phyloP scores from a whole-genome alignment of 2,329 filamentous ascomycete species.

The Ilyonectria sp. region DNA sequence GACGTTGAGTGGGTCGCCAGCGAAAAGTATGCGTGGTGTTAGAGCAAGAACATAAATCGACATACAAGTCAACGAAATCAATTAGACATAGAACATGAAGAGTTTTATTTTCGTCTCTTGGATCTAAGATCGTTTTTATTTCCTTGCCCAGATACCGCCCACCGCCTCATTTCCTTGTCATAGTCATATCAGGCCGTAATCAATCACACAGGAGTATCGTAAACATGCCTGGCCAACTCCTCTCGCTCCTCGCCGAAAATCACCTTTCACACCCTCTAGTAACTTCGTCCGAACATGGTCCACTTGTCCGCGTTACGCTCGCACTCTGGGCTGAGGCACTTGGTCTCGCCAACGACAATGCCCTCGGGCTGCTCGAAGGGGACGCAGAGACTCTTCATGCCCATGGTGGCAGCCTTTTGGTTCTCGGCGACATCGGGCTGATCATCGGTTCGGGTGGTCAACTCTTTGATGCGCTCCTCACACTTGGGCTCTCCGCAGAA shows the following conservation, averaged over 20 bases:
- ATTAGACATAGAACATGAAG: slow-evolving; percentile 32
- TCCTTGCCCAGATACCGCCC: slow-evolving; percentile 35
- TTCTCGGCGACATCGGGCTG: slow-evolving; percentile 67
- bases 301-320: slow-evolving; percentile 82
- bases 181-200: slow-evolving; percentile 49
- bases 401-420: slow-evolving; percentile 71
- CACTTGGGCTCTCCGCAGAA: slow-evolving; percentile 87
- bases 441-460: slow-evolving; percentile 83
- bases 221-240: slow-evolving; percentile 49
- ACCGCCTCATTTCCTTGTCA: slow-evolving; percentile 40
- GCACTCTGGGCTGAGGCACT: slow-evolving; percentile 94
- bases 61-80: slow-evolving; percentile 1
- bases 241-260: slow-evolving; percentile 44
- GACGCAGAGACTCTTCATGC: slow-evolving; percentile 81
- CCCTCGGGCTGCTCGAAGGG: slow-evolving; percentile 88
- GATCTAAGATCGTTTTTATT: slow-evolving; percentile 44
- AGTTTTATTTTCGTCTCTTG: slow-evolving; percentile 35
- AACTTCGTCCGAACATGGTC: slow-evolving; percentile 91
- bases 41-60: slow-evolving; percentile 33
- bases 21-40: slow-evolving; percentile 87
- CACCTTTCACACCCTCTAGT: slow-evolving; percentile 56
- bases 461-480: slow-evolving; percentile 95
- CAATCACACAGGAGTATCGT: slow-evolving; percentile 50
- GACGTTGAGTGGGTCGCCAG: slow-evolving; percentile 81
- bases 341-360: slow-evolving; percentile 84